Evolutionary conservation across 768 basidiomycete species (phyloP).

Genomic region (Lactarius indigo): DNA sequence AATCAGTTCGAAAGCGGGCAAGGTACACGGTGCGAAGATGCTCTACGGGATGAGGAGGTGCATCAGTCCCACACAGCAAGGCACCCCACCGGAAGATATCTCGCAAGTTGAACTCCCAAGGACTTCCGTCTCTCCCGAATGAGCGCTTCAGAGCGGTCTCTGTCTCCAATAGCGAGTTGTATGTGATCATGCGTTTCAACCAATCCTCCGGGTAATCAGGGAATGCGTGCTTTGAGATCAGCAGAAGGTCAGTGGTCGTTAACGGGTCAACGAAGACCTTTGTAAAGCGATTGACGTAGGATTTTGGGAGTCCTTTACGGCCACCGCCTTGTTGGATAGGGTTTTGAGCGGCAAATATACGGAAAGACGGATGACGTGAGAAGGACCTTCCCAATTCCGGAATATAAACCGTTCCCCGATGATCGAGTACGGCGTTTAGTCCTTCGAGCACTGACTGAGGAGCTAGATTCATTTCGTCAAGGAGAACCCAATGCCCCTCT

Average conservation of each 20-base stretch:
- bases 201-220: constrained; percentile 51
- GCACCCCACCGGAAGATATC: constrained; percentile 89
- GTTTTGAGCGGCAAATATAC: constrained; percentile 97
- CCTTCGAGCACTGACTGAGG: constrained; percentile 97
- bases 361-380: constrained; percentile 84
- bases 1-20: constrained; percentile 74
- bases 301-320: constrained; percentile 94
- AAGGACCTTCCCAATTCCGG: constrained; percentile 93
- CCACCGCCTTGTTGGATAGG: constrained; percentile 95
- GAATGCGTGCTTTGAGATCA: constrained; percentile 74
- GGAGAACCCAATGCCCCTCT: constrained; percentile 94
- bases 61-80: constrained; percentile 39
- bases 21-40: constrained; percentile 74
- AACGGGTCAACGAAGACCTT: constrained; percentile 93
- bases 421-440: constrained; percentile 92
- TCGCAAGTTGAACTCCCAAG: constrained; percentile 98
- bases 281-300: constrained; percentile 97
- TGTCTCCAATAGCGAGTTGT: constrained; percentile 68
- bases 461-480: constrained; percentile 99
- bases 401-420: constrained; percentile 91
- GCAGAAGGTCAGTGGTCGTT: constrained; percentile 65
- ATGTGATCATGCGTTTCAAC: constrained; percentile 74
- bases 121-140: constrained; percentile 78
- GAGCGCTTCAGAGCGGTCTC: constrained; percentile 58
- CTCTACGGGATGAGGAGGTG: constrained; percentile 49